A percentile compares a stretch with the other conserved stretches of the same genome.
phyloP scores from a whole-genome alignment of 495 filamentous ascomycete species.

The Tetracladium marchalianum region DNA sequence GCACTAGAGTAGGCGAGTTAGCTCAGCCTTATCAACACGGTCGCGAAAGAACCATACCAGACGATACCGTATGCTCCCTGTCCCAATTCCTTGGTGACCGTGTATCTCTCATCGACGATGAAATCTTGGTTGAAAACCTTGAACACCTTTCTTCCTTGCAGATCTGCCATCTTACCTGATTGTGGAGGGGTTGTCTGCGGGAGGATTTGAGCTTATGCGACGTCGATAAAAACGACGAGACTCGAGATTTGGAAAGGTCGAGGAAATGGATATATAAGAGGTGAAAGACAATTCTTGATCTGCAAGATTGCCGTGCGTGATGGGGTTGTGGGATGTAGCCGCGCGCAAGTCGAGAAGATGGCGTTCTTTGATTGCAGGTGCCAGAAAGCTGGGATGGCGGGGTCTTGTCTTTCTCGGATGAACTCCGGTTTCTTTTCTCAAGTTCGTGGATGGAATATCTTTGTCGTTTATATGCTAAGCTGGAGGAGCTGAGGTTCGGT shows the following conservation, averaged over 20 bases:
- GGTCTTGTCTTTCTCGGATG: too few species aligned
- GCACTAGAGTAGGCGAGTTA: constrained; percentile 44
- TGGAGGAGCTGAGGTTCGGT: too few species aligned
- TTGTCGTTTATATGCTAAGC: too few species aligned
- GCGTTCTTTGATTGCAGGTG: too few species aligned
- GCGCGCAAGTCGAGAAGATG: neutral
- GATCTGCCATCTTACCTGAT: constrained; percentile 15
- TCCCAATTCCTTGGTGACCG: constrained; percentile 95
- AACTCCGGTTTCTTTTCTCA: too few species aligned
- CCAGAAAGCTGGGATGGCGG: neutral
- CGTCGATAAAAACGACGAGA: neutral
- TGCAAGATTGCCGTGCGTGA: too few species aligned
- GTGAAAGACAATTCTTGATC: neutral
- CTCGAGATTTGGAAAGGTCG: neutral
- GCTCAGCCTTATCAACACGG: constrained; percentile 2
- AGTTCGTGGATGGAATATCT: too few species aligned
- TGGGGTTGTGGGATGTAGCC: neutral
- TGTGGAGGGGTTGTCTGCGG: neutral
- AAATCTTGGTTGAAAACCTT: constrained; percentile 99
- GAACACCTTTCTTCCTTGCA: constrained; percentile 40
- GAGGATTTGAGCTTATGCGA: neutral
- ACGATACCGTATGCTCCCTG: constrained; percentile 98
- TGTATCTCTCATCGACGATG: constrained; percentile 95
- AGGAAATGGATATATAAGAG: neutral
- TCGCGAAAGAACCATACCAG: constrained; percentile 52